Evolutionary conservation across 129 eudicot species (phyloP).

Genomic region (Centaurea solstitialis): DNA sequence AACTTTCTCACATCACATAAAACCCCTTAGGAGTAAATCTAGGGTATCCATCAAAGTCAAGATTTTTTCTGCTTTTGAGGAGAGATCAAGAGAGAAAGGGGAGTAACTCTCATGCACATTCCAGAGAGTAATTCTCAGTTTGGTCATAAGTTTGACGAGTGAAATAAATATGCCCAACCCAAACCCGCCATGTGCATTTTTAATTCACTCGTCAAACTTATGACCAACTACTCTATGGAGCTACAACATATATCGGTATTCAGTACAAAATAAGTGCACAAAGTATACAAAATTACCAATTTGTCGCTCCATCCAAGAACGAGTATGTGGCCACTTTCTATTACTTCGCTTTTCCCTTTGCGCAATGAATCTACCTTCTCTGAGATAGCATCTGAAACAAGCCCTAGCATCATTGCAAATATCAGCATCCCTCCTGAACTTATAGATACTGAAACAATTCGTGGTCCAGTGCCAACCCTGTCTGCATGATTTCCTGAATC

Average conservation of each 20-base stretch:
- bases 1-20: background rate
- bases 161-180: background rate
- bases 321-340: constrained; percentile 88
- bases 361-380: constrained; percentile 96
- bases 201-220: no score
- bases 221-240: background rate
- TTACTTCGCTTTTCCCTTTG: constrained; percentile 97
- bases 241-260: background rate
- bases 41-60: background rate
- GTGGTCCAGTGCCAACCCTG: constrained; percentile 84
- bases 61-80: background rate
- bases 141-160: background rate
- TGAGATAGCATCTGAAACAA: constrained; percentile 97
- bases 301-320: constrained; percentile 99
- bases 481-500: constrained; percentile 99
- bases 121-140: background rate
- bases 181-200: background rate
- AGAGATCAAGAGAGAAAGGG: background rate
- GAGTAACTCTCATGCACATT: background rate
- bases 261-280: background rate
- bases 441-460: constrained; percentile 92
- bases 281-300: constrained; percentile 50
- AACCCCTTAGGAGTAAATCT: background rate
- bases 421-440: constrained; percentile 98
- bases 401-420: constrained; percentile 99